A percentile compares a stretch with the other conserved stretches of the same genome.
phyloP scores from a whole-genome alignment of 2,329 filamentous ascomycete species.

The Furcasterigmium sp. region DNA sequence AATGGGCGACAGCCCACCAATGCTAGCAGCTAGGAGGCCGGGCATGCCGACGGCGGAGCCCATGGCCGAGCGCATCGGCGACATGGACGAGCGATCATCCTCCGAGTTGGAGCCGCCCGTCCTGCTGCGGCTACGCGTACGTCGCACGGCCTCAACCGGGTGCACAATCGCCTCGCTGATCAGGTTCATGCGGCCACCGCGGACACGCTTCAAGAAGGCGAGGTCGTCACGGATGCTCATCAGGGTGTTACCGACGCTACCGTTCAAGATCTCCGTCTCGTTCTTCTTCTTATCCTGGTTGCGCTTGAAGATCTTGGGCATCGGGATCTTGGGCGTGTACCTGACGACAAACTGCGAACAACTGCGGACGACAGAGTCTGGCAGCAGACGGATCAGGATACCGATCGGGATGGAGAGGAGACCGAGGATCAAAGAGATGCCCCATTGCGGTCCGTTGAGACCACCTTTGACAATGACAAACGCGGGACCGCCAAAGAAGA shows the following conservation, averaged over 20 bases:
- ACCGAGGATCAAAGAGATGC: conserved; percentile 61
- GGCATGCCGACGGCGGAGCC: conserved; percentile 14
- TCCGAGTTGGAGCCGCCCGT: conserved; percentile 8
- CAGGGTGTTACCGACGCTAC: conserved; percentile 33
- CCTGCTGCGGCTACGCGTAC: conserved; percentile 9
- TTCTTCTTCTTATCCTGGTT: conserved; percentile 9
- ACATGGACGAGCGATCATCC: conserved; percentile 8
- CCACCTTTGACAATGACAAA: conserved; percentile 40
- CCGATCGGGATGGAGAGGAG: conserved; percentile 63
- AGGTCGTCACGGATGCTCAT: conserved; percentile 57
- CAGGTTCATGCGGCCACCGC: conserved; percentile 54
- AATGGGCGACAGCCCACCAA: conserved; percentile 12
- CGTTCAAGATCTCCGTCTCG: conserved; percentile 23
- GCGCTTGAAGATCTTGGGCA: conserved; percentile 9
- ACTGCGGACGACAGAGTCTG: conserved; percentile 15
- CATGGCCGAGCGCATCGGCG: conserved; percentile 11
- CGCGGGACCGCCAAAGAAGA: conserved; percentile 63
- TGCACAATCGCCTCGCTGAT: conserved; percentile 54
- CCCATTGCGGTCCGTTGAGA: conserved; percentile 61
- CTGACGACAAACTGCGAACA: conserved; percentile 8
- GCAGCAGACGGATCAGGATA: conserved; percentile 52
- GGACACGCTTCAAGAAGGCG: conserved; percentile 54
- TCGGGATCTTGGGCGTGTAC: conserved; percentile 8
- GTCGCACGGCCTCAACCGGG: conserved; percentile 38
- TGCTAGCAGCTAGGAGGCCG: conserved; percentile 14